Base-by-base conservation (phyloP, 768 basidiomycete species). In the Dioszegia crocea region DNA sequence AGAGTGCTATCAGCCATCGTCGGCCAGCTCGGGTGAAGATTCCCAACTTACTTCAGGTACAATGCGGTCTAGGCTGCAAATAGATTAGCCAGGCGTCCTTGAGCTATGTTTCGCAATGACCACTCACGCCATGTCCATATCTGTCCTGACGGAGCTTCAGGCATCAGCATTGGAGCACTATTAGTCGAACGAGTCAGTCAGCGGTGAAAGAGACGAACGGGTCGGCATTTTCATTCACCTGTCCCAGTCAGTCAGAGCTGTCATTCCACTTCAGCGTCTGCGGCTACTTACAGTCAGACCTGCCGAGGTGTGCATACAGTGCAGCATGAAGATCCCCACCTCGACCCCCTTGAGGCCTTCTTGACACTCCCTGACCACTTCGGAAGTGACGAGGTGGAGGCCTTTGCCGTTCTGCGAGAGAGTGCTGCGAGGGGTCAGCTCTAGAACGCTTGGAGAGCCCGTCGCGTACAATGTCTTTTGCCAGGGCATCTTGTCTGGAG, bases 171-270 rank as follows among this genome's bases (percentile, higher is more conserved):
- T 6, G n/a, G 16, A 4, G 9, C 29, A 10, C 33, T n/a, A n/a
- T n/a, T n/a, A n/a, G n/a, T n/a, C n/a, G n/a, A n/a, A n/a, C n/a
- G n/a, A n/a, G n/a, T n/a, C n/a, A n/a, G n/a, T n/a, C n/a, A n/a
- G n/a, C n/a, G n/a, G n/a, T n/a, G n/a, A n/a, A n/a, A n/a, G n/a
- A n/a, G 43, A 67, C 79, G 43, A 65, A 86, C 90, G 80, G 78
- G 75, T 94, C 91, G 68, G 76, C 91, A 73, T 96, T 96, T 78
- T 96, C 92, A 74, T 94, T 96, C 56, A 96, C 63, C 71, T 73
- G 43, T 5, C 41, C 17, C 0, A n/a, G 5, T 78, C 1, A 87
- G 49, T 3, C 16, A 11, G n/a, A 33, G 14, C 33, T 66, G 89
- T 75, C 2, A 85, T 88, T 39, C 87, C 86, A 38, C n/a, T 86